Conservation (phyloP, 306 rosid genomes). For the Malus asiatica region DNA sequence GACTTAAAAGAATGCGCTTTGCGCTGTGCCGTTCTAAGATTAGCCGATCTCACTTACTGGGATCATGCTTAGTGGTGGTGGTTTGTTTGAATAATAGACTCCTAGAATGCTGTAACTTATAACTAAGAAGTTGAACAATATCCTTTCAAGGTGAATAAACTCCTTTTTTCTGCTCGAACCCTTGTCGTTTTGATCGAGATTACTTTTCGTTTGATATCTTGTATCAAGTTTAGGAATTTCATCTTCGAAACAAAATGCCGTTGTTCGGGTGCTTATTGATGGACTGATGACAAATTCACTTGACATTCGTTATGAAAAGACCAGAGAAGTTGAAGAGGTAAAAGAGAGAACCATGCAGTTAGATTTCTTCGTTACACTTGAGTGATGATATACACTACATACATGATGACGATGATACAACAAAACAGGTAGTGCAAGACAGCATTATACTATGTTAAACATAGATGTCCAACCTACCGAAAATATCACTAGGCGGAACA, state of each 20-base stretch:
- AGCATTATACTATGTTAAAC: conserved; percentile 26
- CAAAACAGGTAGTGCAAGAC: conserved; percentile 9
- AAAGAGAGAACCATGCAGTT: conserved; percentile 3
- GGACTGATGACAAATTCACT: not conserved
- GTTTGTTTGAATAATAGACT: too few relatives aligned
- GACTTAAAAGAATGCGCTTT: not conserved
- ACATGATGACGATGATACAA: conserved; percentile 6
- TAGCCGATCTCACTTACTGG: too few relatives aligned
- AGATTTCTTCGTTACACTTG: conserved; percentile 21
- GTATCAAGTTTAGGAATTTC: not conserved
- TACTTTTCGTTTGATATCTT: too few relatives aligned
- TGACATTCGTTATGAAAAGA: not conserved
- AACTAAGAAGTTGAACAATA: not conserved
- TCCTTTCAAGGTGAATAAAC: not conserved
- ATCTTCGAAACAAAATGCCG: too few relatives aligned
- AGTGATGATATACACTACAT: conserved; percentile 26
- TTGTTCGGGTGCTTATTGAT: too few relatives aligned
- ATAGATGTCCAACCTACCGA: not conserved
- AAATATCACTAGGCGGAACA: too few relatives aligned
- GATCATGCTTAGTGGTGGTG: too few relatives aligned
- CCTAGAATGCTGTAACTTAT: not conserved
- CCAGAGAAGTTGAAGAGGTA: not conserved
- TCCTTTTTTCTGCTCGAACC: not conserved
- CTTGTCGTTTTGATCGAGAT: not conserved
- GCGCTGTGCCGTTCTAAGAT: too few relatives aligned